Percentiles rank a stretch among this genome's conserved stretches.
phyloP scores from a whole-genome alignment of 148 eudicot species.

The Camellia japonica region DNA sequence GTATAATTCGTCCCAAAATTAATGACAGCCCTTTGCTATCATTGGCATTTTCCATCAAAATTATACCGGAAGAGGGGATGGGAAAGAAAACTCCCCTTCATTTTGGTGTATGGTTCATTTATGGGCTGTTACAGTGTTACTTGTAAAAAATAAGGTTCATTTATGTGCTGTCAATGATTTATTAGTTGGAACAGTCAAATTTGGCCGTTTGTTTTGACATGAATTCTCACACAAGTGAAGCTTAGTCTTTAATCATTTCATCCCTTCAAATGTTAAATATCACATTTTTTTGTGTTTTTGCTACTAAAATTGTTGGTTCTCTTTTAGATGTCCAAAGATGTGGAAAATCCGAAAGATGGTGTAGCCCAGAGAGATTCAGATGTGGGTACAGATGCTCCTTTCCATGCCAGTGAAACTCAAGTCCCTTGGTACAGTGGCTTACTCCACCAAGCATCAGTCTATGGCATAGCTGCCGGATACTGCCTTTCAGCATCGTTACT shows the following conservation, averaged over 20 bases:
- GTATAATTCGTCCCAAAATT: too few relatives aligned
- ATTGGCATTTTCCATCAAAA: too few relatives aligned
- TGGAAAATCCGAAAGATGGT: slow-evolving; percentile 51
- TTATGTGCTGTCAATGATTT: neutral
- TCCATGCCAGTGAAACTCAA: slow-evolving; percentile 32
- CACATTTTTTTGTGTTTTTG: slow-evolving; percentile 18
- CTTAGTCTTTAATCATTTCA: neutral
- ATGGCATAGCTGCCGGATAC: slow-evolving; percentile 90
- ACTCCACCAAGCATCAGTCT: slow-evolving; percentile 72
- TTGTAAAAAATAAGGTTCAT: neutral
- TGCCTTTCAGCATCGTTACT: slow-evolving; percentile 90
- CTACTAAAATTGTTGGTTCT: neutral
- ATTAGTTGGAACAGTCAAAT: neutral
- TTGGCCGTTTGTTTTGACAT: slow-evolving; percentile 10
- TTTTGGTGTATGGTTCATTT: neutral
- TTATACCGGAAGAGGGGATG: neutral
- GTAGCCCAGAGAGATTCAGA: slow-evolving; percentile 26
- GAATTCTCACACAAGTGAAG: neutral
- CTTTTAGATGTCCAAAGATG: slow-evolving; percentile 59
- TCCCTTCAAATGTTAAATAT: neutral
- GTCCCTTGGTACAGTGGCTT: slow-evolving; percentile 53
- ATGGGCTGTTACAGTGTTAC: neutral
- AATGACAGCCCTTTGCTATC: too few relatives aligned
- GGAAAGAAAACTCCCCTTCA: neutral
- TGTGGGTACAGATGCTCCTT: slow-evolving; percentile 25